These are phyloP conservation scores for Seiridium unicorne DNA, from an alignment of 2,329 filamentous ascomycete species.

Conservation along the genomic window DNA sequence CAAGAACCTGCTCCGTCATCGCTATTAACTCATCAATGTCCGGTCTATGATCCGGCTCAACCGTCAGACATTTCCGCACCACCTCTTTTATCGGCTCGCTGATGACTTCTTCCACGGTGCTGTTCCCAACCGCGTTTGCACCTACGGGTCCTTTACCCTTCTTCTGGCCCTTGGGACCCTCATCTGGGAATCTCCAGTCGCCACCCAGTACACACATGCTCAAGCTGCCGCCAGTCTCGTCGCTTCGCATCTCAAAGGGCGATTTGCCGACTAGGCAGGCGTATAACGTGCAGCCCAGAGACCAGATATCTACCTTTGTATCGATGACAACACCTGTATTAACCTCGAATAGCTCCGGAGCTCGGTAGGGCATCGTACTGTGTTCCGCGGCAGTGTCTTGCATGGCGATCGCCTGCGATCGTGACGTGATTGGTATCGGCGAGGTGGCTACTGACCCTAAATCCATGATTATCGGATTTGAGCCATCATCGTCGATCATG, in stretches of 20 bases:
- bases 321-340: conserved; percentile 90
- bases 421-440: conserved; percentile 84
- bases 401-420: conserved; percentile 84
- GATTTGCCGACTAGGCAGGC: conserved; percentile 95
- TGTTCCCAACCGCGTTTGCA: conserved; percentile 22
- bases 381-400: conserved; percentile 96
- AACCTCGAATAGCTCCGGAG: conserved; percentile 96
- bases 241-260: conserved; percentile 91
- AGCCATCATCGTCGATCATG: conserved; percentile 93
- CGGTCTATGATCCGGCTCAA: conserved; percentile 85
- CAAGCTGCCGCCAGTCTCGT: conserved; percentile 92
- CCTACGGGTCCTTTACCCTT: conserved; percentile 40
- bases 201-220: conserved; percentile 90
- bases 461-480: conserved; percentile 93
- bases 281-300: conserved; percentile 93
- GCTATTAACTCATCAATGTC: conserved; percentile 33
- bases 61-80: conserved; percentile 79
- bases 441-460: conserved; percentile 87
- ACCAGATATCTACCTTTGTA: conserved; percentile 98
- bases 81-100: conserved; percentile 83
- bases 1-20: conserved; percentile 30
- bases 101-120: conserved; percentile 54
- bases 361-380: conserved; percentile 97
- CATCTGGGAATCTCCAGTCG: conserved; percentile 95
- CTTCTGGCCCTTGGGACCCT: conserved; percentile 59